phyloP scores from a whole-genome alignment of 305 asterid genomes.

The Withania somnifera region DNA sequence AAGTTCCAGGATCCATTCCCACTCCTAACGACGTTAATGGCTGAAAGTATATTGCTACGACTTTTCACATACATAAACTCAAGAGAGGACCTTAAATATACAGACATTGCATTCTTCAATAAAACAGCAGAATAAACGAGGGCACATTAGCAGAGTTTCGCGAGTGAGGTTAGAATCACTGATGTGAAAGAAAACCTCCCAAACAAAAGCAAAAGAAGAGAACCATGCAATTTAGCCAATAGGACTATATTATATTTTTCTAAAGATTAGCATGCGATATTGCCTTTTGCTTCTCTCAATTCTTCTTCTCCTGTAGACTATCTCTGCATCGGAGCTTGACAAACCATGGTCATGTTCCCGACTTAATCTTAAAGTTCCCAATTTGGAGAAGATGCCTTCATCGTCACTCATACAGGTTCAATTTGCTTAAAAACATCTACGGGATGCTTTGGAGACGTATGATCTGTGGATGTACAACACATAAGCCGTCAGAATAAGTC shows the following conservation, averaged over 20 bases:
- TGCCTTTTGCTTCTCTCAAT: constrained; percentile 62
- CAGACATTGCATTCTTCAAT: constrained; percentile 10
- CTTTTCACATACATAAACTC: not conserved
- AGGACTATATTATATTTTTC: constrained; percentile 9
- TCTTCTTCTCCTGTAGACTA: constrained; percentile 77
- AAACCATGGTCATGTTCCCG: constrained; percentile 48
- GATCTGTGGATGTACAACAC: constrained; percentile 31
- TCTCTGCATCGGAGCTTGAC: constrained; percentile 78
- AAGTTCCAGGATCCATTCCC: not conserved
- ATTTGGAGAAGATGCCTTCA: constrained; percentile 49
- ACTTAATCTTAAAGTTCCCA: constrained; percentile 44
- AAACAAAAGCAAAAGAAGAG: constrained; percentile 9
- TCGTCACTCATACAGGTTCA: constrained; percentile 43
- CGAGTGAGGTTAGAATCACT: constrained; percentile 18
- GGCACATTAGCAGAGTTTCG: not conserved
- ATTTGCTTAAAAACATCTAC: not conserved
- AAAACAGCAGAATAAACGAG: constrained; percentile 11
- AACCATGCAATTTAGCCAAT: constrained; percentile 24
- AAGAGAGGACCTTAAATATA: not conserved
- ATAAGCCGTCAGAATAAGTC: not conserved
- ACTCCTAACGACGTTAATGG: not conserved
- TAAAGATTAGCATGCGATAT: constrained; percentile 20
- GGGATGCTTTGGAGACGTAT: constrained; percentile 23
- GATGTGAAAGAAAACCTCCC: constrained; percentile 20
- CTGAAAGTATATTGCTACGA: constrained; percentile 2